Evolutionary conservation across 805 yeast species (phyloP).

Genomic region (Wickerhamomyces ciferrii): DNA sequence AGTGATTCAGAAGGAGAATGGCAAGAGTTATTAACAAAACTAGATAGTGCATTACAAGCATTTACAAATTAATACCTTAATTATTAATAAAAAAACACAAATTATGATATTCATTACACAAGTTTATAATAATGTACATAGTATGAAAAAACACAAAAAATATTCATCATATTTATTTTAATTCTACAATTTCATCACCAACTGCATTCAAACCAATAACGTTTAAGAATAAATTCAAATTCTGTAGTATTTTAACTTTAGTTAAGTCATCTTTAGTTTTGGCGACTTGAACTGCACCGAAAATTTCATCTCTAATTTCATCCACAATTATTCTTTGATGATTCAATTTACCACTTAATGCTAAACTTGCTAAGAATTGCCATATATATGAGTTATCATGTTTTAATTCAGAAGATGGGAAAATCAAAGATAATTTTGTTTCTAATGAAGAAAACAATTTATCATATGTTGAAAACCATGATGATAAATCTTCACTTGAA

Average conservation of each 20-base stretch:
- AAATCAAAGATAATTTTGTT: conserved; percentile 68
- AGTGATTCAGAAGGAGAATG: conserved; percentile 83
- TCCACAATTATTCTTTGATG: conserved; percentile 94
- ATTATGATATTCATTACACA: background rate
- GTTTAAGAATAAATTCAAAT: conserved; percentile 86
- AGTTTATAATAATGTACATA: background rate
- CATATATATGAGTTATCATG: conserved; percentile 58
- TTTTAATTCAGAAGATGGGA: conserved; percentile 61
- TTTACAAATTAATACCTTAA: conserved; percentile 30
- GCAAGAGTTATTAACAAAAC: conserved; percentile 83
- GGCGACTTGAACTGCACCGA: conserved; percentile 79
- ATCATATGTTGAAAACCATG: conserved; percentile 81
- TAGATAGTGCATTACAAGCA: conserved; percentile 75
- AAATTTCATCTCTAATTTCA: conserved; percentile 89
- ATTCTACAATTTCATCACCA: conserved; percentile 81
- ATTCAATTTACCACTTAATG: conserved; percentile 82
- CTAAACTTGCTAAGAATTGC: conserved; percentile 94
- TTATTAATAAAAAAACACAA: background rate
- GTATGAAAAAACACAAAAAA: background rate
- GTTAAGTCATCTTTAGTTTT: conserved; percentile 36
- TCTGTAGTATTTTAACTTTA: conserved; percentile 61
- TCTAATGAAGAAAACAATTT: conserved; percentile 74
- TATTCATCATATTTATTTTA: conserved; percentile 27
- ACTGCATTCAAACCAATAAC: conserved; percentile 96
- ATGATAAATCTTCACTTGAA: conserved; percentile 33